Evolutionary conservation across 2,329 filamentous ascomycete genomes (phyloP).

Genomic region (Aspergillus luchuensis): DNA sequence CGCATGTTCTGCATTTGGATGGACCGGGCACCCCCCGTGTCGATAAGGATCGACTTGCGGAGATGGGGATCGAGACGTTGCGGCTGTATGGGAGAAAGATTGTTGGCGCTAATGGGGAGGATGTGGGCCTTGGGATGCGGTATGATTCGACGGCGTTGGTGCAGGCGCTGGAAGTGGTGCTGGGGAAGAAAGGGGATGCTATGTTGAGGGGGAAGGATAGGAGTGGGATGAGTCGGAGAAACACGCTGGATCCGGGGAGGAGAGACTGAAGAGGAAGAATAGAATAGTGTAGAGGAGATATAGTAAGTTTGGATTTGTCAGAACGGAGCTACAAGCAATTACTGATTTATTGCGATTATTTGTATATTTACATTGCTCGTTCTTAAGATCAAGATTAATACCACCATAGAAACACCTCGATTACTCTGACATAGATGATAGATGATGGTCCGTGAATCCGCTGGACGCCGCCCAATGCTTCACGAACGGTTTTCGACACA

Average conservation of each 20-base stretch:
- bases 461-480: conserved; percentile 38
- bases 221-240: conserved; percentile 56
- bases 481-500: conserved; percentile 24
- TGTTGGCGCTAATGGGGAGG: conserved; percentile 35
- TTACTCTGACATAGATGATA: conserved; percentile 8
- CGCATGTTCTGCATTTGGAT: conserved; percentile 79
- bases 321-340: too few species aligned
- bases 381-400: conserved; percentile 1
- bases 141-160: conserved; percentile 77
- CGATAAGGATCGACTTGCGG: conserved; percentile 63
- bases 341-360: neutral
- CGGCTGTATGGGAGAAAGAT: conserved; percentile 71
- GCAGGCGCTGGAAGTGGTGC: conserved; percentile 74
- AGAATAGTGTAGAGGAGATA: neutral
- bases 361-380: conserved; percentile 3
- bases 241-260: conserved; percentile 53
- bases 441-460: neutral
- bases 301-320: neutral
- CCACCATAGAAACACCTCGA: conserved; percentile 1
- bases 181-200: conserved; percentile 65
- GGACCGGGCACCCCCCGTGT: conserved; percentile 69
- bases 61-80: conserved; percentile 74
- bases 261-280: conserved; percentile 29
- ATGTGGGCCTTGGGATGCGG: conserved; percentile 57
- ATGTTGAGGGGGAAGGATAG: conserved; percentile 44